Base-by-base conservation (phyloP, 2,329 filamentous ascomycete species). In the Paracoccidioides brasiliensis region DNA sequence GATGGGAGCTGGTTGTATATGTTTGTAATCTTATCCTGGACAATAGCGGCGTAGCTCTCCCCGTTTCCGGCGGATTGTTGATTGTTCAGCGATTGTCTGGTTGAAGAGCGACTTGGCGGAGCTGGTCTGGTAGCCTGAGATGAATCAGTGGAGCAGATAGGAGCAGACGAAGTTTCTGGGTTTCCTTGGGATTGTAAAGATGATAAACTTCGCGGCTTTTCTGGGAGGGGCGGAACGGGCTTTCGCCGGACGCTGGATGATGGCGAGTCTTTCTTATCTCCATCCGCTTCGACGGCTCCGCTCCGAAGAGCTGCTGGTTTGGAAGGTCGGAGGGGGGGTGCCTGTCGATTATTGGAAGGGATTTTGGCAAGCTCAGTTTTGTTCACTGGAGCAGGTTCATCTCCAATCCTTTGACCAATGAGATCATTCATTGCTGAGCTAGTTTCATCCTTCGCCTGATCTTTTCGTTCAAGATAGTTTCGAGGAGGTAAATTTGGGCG, bases 401-500 rank as follows among this genome's bases (percentile, higher is more conserved):
- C 61, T 3, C 62, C 61, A 35, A 58, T 59, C 32, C 63, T 61
- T 8, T 74, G 62, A 63, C 75, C 70, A 58, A 74, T 74, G 55
- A 70, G 60, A 55, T 71, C 67, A 32, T 62, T 67, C 41, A 66
- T 67, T 4, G 67, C 60, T 12, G 33, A 35, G 1, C 49, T 22
- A 8, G 35, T 40, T 10, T 50, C 30, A 64, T 59, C 45, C 41
- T 64, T 46, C 62, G 66, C 56, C 22, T 59, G 55, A 8, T 62
- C 59, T 40, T 56, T 62, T 28, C 56, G 62, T 5, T 66, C 62
- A 30, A 55, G 22, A 32, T 53, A 43, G 51, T 64, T 68, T 15
- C 71, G 66, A 33, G 74, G 73, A 32, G 74, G 72, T 5, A 74
- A 58, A 3, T 64, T 56, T 28, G 74, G 74, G 46, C 74, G 74